Evolutionary conservation across 805 yeast species (phyloP).

Genomic region (Lipomyces mesembrius): DNA sequence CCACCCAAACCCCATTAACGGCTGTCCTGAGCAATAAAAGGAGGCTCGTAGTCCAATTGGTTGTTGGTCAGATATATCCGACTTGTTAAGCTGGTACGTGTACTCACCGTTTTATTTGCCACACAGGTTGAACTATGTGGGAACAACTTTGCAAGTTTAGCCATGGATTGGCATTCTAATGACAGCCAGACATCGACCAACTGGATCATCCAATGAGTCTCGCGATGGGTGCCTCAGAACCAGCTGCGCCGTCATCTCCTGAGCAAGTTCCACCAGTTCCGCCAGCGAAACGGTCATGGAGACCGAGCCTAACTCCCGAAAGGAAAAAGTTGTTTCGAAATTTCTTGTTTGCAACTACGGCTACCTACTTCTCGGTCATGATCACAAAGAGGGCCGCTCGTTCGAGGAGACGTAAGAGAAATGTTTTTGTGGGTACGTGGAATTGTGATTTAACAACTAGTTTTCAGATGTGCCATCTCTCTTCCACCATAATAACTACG

Average conservation of each 20-base stretch:
- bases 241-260: neutral
- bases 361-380: slow-evolving; percentile 26
- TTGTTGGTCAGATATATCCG: neutral
- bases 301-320: slow-evolving; percentile 24
- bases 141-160: neutral
- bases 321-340: slow-evolving; percentile 26
- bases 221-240: slow-evolving; percentile 17
- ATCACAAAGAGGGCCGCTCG: slow-evolving; percentile 24
- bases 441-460: neutral
- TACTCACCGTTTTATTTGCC: neutral
- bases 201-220: slow-evolving; percentile 13
- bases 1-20: neutral
- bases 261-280: neutral
- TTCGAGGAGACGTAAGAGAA: slow-evolving; percentile 27
- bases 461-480: slow-evolving; percentile 60
- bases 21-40: neutral
- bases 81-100: neutral
- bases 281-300: slow-evolving; percentile 1
- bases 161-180: neutral
- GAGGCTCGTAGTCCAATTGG: neutral
- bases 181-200: neutral
- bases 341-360: slow-evolving; percentile 33
- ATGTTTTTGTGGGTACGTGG: neutral
- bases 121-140: neutral
- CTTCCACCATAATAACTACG: slow-evolving; percentile 78